Evolutionary conservation across 805 yeast genomes (phyloP).

Genomic region (Priceomyces melissophilus): DNA sequence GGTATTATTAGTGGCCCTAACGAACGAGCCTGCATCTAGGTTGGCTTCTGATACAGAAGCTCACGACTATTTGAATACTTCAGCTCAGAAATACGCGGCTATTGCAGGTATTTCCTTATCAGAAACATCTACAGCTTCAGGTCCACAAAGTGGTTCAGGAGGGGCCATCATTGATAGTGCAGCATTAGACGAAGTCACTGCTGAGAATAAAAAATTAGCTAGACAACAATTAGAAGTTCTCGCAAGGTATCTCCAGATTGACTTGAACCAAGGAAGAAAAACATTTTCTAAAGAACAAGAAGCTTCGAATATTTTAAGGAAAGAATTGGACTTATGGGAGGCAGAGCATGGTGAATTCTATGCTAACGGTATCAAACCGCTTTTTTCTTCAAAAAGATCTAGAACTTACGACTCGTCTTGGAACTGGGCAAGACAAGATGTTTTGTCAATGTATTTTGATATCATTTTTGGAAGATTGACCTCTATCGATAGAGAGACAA

Average conservation of each 20-base stretch:
- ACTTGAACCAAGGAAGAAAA: constrained; percentile 87
- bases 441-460: constrained; percentile 88
- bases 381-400: constrained; percentile 88
- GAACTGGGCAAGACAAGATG: constrained; percentile 99
- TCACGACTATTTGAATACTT: constrained; percentile 77
- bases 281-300: constrained; percentile 78
- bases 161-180: constrained; percentile 93
- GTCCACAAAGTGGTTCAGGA: constrained; percentile 55
- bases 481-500: constrained; percentile 92
- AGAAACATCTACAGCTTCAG: constrained; percentile 62
- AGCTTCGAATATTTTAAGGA: constrained; percentile 77
- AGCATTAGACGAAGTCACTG: constrained; percentile 79
- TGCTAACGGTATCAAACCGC: constrained; percentile 86
- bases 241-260: constrained; percentile 92
- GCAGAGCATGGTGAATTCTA: constrained; percentile 85
- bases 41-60: constrained; percentile 86
- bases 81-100: constrained; percentile 83
- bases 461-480: constrained; percentile 91
- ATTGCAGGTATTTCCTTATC: constrained; percentile 73
- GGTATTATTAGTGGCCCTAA: constrained; percentile 74
- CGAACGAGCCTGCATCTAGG: constrained; percentile 89
- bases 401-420: constrained; percentile 96
- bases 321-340: constrained; percentile 88
- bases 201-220: constrained; percentile 67
- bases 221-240: constrained; percentile 83